These are phyloP conservation scores for Dictyostelium capitatum DNA, from an alignment of 78 protist species.

Conservation along the genomic window DNA sequence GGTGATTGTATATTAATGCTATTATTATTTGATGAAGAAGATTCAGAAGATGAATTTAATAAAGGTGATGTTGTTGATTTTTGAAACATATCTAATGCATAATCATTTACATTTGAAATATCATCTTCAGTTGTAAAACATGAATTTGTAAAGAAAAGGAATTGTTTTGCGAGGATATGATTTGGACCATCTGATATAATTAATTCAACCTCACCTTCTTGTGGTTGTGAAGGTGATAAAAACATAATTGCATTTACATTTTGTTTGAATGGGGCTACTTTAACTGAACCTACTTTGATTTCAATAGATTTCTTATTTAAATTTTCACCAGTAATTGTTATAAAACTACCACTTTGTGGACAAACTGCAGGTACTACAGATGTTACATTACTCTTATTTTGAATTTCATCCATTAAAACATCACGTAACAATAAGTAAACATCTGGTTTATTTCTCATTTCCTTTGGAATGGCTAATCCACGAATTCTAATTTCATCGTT, in stretches of 20 bases:
- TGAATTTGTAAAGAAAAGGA: constrained; percentile 35
- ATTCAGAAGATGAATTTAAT: background rate
- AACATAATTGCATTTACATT: constrained; percentile 31
- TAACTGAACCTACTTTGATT: background rate
- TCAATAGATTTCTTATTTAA: constrained; percentile 15
- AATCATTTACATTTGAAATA: constrained; percentile 16
- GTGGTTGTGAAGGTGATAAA: constrained; percentile 13
- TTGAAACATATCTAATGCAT: constrained; percentile 53
- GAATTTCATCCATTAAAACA: background rate
- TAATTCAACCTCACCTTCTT: constrained; percentile 45
- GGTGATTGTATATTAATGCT: background rate
- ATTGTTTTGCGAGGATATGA: constrained; percentile 23
- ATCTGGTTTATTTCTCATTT: background rate
- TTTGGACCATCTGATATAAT: constrained; percentile 28
- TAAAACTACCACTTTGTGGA: constrained; percentile 13
- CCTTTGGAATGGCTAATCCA: background rate
- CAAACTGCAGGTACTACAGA: constrained; percentile 68
- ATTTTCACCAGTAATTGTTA: constrained; percentile 61
- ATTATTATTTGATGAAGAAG: background rate
- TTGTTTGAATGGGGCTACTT: background rate
- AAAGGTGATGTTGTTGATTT: constrained; percentile 25
- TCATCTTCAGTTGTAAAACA: constrained; percentile 64
- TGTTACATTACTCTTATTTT: background rate
- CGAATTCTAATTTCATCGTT: background rate
- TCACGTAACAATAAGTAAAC: background rate